Evolutionary conservation across 345 rosid genomes (phyloP).

Genomic region (Syzygium aromaticum): DNA sequence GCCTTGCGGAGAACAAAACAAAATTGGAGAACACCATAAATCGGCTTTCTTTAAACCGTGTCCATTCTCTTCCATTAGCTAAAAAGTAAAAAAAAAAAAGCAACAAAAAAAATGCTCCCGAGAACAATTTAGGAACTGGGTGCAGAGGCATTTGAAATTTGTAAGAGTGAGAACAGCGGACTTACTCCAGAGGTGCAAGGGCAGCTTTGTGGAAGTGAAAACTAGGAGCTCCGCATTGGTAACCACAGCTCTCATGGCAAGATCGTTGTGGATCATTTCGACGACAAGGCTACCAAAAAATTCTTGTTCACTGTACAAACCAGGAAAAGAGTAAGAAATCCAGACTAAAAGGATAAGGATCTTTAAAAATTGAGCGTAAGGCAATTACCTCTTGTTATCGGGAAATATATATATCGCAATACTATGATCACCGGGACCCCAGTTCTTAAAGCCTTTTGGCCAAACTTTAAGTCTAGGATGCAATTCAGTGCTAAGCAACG

Average conservation of each 20-base stretch:
- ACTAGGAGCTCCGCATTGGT: conserved; percentile 56
- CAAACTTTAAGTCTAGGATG: conserved; percentile 37
- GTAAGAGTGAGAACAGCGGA: not conserved
- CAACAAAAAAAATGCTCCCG: not conserved
- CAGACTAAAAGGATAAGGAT: not conserved
- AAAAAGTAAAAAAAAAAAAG: not conserved
- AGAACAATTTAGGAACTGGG: not conserved
- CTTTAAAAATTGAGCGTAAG: not conserved
- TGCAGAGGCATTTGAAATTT: not conserved
- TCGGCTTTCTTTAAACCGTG: not conserved
- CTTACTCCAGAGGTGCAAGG: conserved; percentile 54
- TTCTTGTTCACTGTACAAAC: conserved; percentile 25
- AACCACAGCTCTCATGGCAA: conserved; percentile 41
- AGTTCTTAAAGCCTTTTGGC: conserved; percentile 47
- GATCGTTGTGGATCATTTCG: conserved; percentile 39
- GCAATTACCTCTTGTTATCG: conserved; percentile 26
- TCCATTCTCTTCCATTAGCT: not conserved
- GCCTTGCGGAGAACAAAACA: not conserved
- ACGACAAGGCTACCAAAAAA: conserved; percentile 29
- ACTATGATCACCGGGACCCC: conserved; percentile 37
- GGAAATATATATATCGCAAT: conserved; percentile 70
- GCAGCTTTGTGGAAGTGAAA: conserved; percentile 53
- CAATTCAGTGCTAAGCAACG: conserved; percentile 35
- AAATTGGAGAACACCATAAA: not conserved
- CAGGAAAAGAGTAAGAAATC: not conserved